A percentile compares a stretch with the other conserved stretches of the same genome.
These are phyloP conservation scores for Triadica sebifera DNA, from an alignment of 345 rosid genomes.

Conservation along the genomic window DNA sequence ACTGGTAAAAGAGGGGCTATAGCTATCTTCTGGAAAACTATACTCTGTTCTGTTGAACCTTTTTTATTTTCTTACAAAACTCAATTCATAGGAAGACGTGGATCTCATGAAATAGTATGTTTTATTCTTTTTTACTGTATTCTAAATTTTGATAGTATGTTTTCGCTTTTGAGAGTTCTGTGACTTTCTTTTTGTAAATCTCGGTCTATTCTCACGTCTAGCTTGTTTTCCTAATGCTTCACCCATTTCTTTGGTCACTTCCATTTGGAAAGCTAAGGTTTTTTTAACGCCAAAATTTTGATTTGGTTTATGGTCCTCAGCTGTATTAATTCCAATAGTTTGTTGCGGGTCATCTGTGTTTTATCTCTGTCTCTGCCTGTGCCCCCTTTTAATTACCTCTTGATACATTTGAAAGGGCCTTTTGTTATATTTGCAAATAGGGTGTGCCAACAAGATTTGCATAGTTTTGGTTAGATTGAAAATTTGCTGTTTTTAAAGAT, in stretches of 20 bases:
- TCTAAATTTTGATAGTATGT: neutral
- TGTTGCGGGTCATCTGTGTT: neutral
- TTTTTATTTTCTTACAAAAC: too few relatives aligned
- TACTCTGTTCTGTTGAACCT: neutral
- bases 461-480: neutral
- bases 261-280: neutral
- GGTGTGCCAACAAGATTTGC: neutral
- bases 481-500: neutral
- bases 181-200: neutral
- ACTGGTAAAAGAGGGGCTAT: neutral
- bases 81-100: too few relatives aligned
- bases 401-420: neutral
- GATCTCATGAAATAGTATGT: neutral
- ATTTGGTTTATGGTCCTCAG: neutral
- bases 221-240: neutral
- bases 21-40: neutral
- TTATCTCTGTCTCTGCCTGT: neutral
- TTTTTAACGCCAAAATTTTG: neutral
- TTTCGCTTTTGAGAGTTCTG: neutral
- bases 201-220: too few relatives aligned
- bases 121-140: neutral
- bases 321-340: neutral
- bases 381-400: neutral
- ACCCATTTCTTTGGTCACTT: neutral
- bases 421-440: neutral